Evolutionary conservation across 257 asterid genomes (phyloP), one percentile per base, ranked within the genome.

Genomic region (Pogostemon cablin): DNA sequence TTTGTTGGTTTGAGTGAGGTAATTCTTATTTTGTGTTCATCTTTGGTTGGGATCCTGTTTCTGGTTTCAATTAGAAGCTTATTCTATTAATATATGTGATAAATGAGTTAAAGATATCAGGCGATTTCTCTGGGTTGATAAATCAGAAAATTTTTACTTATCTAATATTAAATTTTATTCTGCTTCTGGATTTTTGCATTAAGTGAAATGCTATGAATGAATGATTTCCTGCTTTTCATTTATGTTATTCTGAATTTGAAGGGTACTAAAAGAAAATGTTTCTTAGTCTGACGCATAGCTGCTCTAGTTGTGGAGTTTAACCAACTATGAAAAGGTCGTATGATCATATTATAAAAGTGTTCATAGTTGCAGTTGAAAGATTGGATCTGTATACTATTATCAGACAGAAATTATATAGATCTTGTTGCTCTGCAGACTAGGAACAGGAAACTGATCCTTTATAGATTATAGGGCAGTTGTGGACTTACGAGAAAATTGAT

Each of bases 1-100:
- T 40, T n/a, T 63, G 32, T 54, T 8, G 66, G 65, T 35, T 34
- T 70, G 72, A 67, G 63, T 39, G 53, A 50, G 62, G 48, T 35
- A 8, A 25, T 25, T 25, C 47, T 34, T 17, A 4, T 38, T 57
- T 47, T 6, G 15, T 70, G 15, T 48, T 38, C 6, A 48, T 11
- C 8, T 4, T 11, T 37, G 39, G 20, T 56, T 40, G 67, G 53
- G 34, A 44, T 46, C 7, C 53, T 75, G 60, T 7, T 67, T 67
- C 57, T 57, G 38, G 47, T 39, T 48, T 37, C 9, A 11, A n/a
- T 35, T 41, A 49, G 50, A 42, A 15, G 72, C 54, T 62, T 35
- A 5, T 54, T 42, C 49, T 4, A 4, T 10, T 67, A 46, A 15
- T 67, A 7, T 8, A 32, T 34, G 67, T 11, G 32, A 44, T 9